Conservation (phyloP, 1,284 basidiomycete genomes). For the Cryptococcus sp. region DNA sequence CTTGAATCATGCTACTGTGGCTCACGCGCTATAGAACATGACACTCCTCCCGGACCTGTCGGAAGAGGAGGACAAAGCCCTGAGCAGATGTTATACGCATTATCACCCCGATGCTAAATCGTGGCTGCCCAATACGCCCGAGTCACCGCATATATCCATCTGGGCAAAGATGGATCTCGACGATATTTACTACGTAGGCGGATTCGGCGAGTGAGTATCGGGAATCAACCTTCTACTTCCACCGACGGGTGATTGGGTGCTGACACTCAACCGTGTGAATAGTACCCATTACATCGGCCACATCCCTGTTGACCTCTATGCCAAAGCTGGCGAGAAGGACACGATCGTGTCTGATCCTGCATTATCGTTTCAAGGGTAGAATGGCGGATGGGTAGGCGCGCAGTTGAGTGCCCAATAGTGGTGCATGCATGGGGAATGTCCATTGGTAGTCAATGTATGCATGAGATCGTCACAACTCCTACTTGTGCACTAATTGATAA, state of each 20-base stretch:
- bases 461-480: too few relatives aligned
- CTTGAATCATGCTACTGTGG: neutral
- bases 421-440: too few relatives aligned
- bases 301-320: slow-evolving; percentile 60
- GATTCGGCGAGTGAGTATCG: slow-evolving; percentile 62
- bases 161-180: slow-evolving; percentile 52
- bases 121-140: slow-evolving; percentile 43
- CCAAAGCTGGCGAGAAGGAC: slow-evolving; percentile 28
- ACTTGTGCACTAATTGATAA: too few relatives aligned
- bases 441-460: too few relatives aligned
- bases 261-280: neutral
- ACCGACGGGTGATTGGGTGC: neutral
- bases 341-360: too few relatives aligned
- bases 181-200: slow-evolving; percentile 67
- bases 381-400: too few relatives aligned
- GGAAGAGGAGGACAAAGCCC: slow-evolving; percentile 20
- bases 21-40: slow-evolving; percentile 35
- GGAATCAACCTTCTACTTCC: neutral
- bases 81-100: slow-evolving; percentile 36
- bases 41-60: slow-evolving; percentile 35
- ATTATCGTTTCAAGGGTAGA: too few relatives aligned
- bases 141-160: slow-evolving; percentile 39
- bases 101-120: slow-evolving; percentile 49
- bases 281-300: slow-evolving; percentile 61
- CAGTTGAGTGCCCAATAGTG: too few relatives aligned